A percentile compares a stretch with the other conserved stretches of the same genome.
Conservation (phyloP, 2,329 filamentous ascomycete species). For the Microdochium bolleyi region DNA sequence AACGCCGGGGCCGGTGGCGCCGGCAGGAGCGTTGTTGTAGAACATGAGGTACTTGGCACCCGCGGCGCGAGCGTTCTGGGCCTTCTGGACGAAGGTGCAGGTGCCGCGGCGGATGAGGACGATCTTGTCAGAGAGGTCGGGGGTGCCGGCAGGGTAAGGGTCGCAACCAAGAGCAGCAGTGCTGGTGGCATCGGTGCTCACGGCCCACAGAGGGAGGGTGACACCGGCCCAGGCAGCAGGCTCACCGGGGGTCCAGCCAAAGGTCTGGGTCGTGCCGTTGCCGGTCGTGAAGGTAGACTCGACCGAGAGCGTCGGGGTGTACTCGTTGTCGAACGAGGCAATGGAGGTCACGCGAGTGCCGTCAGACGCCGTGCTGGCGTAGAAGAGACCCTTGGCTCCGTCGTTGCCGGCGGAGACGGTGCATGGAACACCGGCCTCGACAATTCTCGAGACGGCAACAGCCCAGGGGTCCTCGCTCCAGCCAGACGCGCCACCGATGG, state of each 20-base stretch:
- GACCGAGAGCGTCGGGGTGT: constrained; percentile 32
- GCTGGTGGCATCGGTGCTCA: constrained; percentile 38
- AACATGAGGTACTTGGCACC: constrained; percentile 55
- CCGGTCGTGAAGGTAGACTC: constrained; percentile 32
- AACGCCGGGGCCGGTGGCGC: constrained; percentile 22
- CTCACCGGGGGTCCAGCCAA: constrained; percentile 33
- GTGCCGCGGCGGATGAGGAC: constrained; percentile 52
- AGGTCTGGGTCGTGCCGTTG: constrained; percentile 21
- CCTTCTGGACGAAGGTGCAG: constrained; percentile 49
- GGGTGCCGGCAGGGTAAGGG: constrained; percentile 41
- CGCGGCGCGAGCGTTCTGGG: constrained; percentile 38
- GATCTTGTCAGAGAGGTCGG: constrained; percentile 48
- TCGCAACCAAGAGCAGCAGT: constrained; percentile 43
- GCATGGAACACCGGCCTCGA: constrained; percentile 43
- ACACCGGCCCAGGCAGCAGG: constrained; percentile 35
- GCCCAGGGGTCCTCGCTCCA: constrained; percentile 46
- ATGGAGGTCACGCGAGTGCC: constrained; percentile 39
- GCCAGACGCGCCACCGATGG: constrained; percentile 41
- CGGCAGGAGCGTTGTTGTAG: constrained; percentile 45
- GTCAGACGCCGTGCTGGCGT: constrained; percentile 37
- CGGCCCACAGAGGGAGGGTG: constrained; percentile 39
- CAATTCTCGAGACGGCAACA: constrained; percentile 41
- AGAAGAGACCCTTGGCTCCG: constrained; percentile 38
- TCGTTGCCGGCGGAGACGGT: constrained; percentile 45
- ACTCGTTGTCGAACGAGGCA: constrained; percentile 39